Conservation (phyloP, 257 asterid genomes). For the Echium plantagineum region DNA sequence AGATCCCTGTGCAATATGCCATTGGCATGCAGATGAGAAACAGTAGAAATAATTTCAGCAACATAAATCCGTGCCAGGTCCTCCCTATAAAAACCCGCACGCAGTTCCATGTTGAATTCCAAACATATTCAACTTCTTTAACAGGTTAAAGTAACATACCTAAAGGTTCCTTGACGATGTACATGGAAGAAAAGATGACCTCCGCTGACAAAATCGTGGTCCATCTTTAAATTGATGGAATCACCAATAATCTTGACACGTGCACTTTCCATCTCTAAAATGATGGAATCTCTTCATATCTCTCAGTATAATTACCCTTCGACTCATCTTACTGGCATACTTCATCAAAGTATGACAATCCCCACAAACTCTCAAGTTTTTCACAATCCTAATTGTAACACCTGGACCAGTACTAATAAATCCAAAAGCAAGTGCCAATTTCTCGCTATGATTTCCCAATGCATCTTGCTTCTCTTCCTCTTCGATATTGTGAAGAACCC, state of each 20-base stretch:
- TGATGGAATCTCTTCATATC: conserved; percentile 38
- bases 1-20: conserved; percentile 85
- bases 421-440: conserved; percentile 36
- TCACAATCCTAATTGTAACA: conserved; percentile 22
- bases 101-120: conserved; percentile 3
- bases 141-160: conserved; percentile 21
- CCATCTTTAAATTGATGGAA: no score
- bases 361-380: conserved; percentile 32
- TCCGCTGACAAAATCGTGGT: conserved; percentile 60
- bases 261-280: conserved; percentile 30
- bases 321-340: conserved; percentile 18
- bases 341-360: conserved; percentile 36
- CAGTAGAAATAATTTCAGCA: conserved; percentile 76
- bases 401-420: conserved; percentile 22
- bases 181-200: conserved; percentile 90
- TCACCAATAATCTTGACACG: conserved; percentile 38
- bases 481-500: conserved; percentile 35
- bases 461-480: conserved; percentile 38
- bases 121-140: neutral
- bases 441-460: conserved; percentile 31
- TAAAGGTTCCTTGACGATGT: conserved; percentile 67
- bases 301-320: conserved; percentile 28
- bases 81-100: conserved; percentile 35
- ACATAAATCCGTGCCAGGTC: conserved; percentile 62
- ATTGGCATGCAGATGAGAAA: conserved; percentile 55